A percentile compares a stretch with the other conserved stretches of the same genome.
phyloP scores from a whole-genome alignment of 441 rosid species.

The Bruguiera hainesii region DNA sequence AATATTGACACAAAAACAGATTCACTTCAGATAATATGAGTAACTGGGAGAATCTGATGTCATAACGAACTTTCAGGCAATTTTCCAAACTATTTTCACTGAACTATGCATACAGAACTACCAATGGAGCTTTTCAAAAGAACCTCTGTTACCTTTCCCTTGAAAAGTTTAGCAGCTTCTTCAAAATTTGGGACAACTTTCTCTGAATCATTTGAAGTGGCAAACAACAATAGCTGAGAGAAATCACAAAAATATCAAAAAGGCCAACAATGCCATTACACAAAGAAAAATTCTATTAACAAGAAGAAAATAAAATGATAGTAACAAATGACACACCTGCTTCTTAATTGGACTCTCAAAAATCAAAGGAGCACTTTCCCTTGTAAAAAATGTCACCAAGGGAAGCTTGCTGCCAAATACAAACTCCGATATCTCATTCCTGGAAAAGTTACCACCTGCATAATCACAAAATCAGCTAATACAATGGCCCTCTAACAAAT shows the following conservation, averaged over 20 bases:
- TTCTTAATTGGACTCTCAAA: slow-evolving; percentile 57
- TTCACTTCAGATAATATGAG: background rate
- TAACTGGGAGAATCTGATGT: background rate
- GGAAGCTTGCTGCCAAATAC: slow-evolving; percentile 65
- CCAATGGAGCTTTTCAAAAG: background rate
- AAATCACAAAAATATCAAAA: slow-evolving; percentile 18
- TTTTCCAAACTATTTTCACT: background rate
- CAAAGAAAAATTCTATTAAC: background rate
- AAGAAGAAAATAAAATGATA: background rate
- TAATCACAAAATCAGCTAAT: slow-evolving; percentile 12
- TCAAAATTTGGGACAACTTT: slow-evolving; percentile 48
- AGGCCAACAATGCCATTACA: background rate
- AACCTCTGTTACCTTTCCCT: slow-evolving; percentile 56
- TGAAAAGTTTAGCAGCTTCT: slow-evolving; percentile 66
- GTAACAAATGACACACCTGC: slow-evolving; percentile 35
- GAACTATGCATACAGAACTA: background rate
- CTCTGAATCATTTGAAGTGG: slow-evolving; percentile 43
- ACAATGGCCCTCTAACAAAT: background rate
- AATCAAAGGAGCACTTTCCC: slow-evolving; percentile 52
- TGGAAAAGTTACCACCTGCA: slow-evolving; percentile 64
- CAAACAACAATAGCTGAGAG: slow-evolving; percentile 60
- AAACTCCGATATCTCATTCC: slow-evolving; percentile 48
- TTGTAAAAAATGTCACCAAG: slow-evolving; percentile 56
- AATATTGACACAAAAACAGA: background rate
- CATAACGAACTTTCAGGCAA: background rate